Evolutionary conservation across 306 rosid genomes (phyloP).

Genomic region (Aeschynomene evenia): DNA sequence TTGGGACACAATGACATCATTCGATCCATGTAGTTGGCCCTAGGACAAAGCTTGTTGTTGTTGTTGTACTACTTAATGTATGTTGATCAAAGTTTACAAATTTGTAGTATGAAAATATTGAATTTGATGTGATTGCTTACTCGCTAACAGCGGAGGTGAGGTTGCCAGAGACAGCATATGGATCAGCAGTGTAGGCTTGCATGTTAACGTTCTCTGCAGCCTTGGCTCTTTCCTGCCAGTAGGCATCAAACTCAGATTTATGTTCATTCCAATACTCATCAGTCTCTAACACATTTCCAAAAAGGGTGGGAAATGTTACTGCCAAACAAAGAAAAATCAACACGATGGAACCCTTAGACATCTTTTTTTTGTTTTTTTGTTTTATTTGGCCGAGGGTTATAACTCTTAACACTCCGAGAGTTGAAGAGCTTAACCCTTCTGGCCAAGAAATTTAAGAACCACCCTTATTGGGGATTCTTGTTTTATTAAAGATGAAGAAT

Average conservation of each 20-base stretch:
- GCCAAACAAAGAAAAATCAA: conserved; percentile 30
- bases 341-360: background rate
- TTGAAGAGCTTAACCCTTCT: background rate
- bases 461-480: background rate
- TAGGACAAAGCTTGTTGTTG: no score
- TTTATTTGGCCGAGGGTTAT: background rate
- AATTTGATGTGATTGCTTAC: conserved; percentile 33
- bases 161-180: conserved; percentile 41
- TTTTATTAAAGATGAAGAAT: background rate
- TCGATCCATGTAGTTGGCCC: no score
- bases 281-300: conserved; percentile 26
- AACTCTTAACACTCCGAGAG: no score
- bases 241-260: conserved; percentile 28
- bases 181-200: conserved; percentile 37
- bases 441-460: background rate
- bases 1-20: no score
- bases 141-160: conserved; percentile 34
- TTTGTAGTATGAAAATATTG: no score
- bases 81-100: no score
- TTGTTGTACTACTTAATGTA: no score
- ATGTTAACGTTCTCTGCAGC: conserved; percentile 29
- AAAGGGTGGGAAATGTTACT: conserved; percentile 18
- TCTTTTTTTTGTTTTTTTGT: background rate
- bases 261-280: background rate
- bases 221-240: conserved; percentile 53